A percentile compares a stretch with the other conserved stretches of the same genome.
Evolutionary conservation across 2,329 filamentous ascomycete species (phyloP).

Genomic region (Plenodomus biglobosus): DNA sequence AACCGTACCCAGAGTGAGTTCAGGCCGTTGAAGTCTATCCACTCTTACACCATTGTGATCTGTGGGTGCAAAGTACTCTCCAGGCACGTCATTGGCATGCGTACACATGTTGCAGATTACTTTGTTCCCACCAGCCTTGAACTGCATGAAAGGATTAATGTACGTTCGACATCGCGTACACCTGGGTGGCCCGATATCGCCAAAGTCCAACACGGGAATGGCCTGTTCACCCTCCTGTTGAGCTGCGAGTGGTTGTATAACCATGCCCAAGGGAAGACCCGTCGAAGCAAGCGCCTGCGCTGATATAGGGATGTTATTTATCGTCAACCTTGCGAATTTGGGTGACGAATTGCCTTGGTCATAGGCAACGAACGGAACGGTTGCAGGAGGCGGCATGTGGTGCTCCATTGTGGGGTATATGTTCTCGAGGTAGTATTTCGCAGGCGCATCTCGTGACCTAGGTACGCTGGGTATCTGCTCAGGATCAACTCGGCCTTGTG

Average conservation of each 20-base stretch:
- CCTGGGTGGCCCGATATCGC: slow-evolving; percentile 82
- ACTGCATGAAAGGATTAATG: slow-evolving; percentile 99
- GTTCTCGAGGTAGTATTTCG: slow-evolving; percentile 82
- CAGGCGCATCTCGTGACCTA: slow-evolving; percentile 75
- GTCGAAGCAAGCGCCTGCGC: slow-evolving; percentile 78
- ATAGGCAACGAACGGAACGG: slow-evolving; percentile 85
- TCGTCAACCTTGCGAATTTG: slow-evolving; percentile 84
- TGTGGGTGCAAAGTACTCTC: slow-evolving; percentile 91
- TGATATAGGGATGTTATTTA: slow-evolving; percentile 89
- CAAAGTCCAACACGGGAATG: slow-evolving; percentile 93
- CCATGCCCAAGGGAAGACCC: slow-evolving; percentile 79
- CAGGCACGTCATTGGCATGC: slow-evolving; percentile 89
- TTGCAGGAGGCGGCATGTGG: slow-evolving; percentile 84
- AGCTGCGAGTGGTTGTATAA: slow-evolving; percentile 84
- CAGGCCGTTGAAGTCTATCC: slow-evolving; percentile 84
- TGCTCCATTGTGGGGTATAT: slow-evolving; percentile 95
- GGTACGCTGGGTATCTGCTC: slow-evolving; percentile 94
- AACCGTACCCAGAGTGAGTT: slow-evolving; percentile 87
- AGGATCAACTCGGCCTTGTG: slow-evolving; percentile 77
- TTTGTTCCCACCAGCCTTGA: slow-evolving; percentile 89
- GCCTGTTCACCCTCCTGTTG: slow-evolving; percentile 81
- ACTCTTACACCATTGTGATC: slow-evolving; percentile 83
- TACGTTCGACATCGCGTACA: slow-evolving; percentile 93
- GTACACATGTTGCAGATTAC: slow-evolving; percentile 98
- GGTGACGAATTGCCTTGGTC: slow-evolving; percentile 97